Percentiles rank a stretch among this genome's conserved stretches.
These are phyloP conservation scores for Prunus padus DNA, from an alignment of 306 rosid genomes.

Conservation along the genomic window DNA sequence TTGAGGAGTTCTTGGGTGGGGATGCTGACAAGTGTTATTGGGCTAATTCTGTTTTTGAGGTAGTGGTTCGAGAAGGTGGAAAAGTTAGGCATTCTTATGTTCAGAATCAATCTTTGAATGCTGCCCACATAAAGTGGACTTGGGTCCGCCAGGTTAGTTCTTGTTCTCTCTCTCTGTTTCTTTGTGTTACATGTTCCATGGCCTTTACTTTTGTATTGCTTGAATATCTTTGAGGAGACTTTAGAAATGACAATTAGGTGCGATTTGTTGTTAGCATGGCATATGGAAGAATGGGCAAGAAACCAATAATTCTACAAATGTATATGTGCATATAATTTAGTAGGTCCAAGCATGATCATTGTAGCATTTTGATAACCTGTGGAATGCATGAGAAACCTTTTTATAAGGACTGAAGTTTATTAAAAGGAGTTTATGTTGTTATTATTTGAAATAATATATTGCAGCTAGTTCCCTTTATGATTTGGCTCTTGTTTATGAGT, in stretches of 20 bases:
- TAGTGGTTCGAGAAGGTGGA: slow-evolving; percentile 66
- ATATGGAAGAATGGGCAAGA: slow-evolving; percentile 3
- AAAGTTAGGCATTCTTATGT: slow-evolving; percentile 80
- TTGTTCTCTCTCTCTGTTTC: background rate
- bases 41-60: slow-evolving; percentile 79
- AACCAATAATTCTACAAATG: background rate
- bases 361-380: background rate
- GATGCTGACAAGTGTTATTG: slow-evolving; percentile 52
- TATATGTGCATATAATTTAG: background rate
- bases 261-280: background rate
- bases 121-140: slow-evolving; percentile 96
- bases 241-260: background rate
- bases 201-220: background rate
- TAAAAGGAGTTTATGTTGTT: background rate
- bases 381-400: background rate
- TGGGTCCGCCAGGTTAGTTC: slow-evolving; percentile 65
- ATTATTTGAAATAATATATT: background rate
- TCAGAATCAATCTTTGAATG: slow-evolving; percentile 67
- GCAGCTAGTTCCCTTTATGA: background rate
- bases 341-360: background rate
- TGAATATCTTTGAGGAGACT: background rate
- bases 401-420: background rate
- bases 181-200: background rate
- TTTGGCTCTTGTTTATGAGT: background rate
- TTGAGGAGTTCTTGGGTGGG: slow-evolving; percentile 64